Evolutionary conservation across 441 rosid species (phyloP).

Genomic region (Croton setiger): DNA sequence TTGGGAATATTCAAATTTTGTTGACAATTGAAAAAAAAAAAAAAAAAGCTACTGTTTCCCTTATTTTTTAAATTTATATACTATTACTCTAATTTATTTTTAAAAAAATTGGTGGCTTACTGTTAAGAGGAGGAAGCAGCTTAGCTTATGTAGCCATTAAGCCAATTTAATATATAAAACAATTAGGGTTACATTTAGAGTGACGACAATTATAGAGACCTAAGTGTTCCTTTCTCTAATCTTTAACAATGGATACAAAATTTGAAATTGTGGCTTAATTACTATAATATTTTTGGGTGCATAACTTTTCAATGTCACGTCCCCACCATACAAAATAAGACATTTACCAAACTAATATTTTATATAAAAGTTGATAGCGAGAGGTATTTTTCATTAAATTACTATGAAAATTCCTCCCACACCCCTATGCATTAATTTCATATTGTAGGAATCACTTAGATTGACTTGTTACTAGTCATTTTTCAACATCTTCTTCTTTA

Average conservation of each 20-base stretch:
- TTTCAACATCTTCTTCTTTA: background rate
- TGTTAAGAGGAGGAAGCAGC: background rate
- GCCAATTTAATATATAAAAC: constrained; percentile 10
- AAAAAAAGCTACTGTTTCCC: no score
- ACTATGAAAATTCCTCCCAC: background rate
- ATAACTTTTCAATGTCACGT: constrained; percentile 25
- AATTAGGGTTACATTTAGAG: constrained; percentile 10
- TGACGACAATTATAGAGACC: constrained; percentile 25
- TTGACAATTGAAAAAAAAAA: no score
- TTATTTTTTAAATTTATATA: no score
- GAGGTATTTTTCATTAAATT: background rate
- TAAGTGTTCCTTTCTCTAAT: constrained; percentile 28
- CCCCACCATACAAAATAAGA: constrained; percentile 24
- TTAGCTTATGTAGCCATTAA: constrained; percentile 14
- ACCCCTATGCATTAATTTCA: background rate
- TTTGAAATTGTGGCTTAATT: constrained; percentile 6
- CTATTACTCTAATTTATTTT: no score
- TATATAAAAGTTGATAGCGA: constrained; percentile 1
- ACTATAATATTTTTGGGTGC: constrained; percentile 1
- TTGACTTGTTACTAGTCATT: background rate
- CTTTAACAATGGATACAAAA: constrained; percentile 3
- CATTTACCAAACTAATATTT: background rate
- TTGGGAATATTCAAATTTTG: no score
- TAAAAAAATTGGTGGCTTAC: no score
- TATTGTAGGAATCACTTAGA: background rate